These are phyloP conservation scores for Fusarium hainanense DNA, from an alignment of 2,329 filamentous ascomycete species.

Conservation along the genomic window DNA sequence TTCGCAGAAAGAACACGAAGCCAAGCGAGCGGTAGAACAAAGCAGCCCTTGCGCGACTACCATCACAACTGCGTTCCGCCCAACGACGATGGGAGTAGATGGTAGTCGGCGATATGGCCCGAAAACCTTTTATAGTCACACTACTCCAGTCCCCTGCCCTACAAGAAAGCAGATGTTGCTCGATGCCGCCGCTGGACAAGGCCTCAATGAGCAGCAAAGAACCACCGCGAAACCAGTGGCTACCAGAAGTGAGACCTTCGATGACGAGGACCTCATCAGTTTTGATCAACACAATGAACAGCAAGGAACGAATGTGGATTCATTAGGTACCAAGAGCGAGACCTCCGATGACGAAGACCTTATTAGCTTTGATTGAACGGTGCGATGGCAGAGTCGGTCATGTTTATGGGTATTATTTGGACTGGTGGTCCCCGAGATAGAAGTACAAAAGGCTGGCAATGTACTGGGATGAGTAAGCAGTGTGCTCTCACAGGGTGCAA, in stretches of 20 bases:
- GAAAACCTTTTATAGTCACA: not conserved
- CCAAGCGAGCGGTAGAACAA: not conserved
- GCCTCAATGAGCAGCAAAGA: not conserved
- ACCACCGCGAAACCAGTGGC: not conserved
- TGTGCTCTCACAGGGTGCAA: not conserved
- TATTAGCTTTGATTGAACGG: constrained; percentile 20
- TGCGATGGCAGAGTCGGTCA: not conserved
- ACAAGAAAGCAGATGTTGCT: constrained; percentile 7
- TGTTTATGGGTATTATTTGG: not conserved
- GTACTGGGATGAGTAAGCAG: not conserved
- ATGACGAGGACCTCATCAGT: constrained; percentile 22
- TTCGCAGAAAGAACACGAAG: constrained; percentile 14
- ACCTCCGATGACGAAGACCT: constrained; percentile 8
- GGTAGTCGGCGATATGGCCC: not conserved
- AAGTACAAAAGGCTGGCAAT: not conserved
- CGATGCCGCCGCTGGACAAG: constrained; percentile 14
- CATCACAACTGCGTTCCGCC: constrained; percentile 6
- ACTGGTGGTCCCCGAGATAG: not conserved
- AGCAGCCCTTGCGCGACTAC: not conserved
- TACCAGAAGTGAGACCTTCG: not conserved
- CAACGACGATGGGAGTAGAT: not conserved
- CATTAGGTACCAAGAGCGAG: not conserved
- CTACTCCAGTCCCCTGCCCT: not conserved
- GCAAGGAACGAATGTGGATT: not conserved
- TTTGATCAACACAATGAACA: constrained; percentile 2